Evolutionary conservation across 2,329 filamentous ascomycete species (phyloP).

Genomic region (Ophioceras dolichostomum): DNA sequence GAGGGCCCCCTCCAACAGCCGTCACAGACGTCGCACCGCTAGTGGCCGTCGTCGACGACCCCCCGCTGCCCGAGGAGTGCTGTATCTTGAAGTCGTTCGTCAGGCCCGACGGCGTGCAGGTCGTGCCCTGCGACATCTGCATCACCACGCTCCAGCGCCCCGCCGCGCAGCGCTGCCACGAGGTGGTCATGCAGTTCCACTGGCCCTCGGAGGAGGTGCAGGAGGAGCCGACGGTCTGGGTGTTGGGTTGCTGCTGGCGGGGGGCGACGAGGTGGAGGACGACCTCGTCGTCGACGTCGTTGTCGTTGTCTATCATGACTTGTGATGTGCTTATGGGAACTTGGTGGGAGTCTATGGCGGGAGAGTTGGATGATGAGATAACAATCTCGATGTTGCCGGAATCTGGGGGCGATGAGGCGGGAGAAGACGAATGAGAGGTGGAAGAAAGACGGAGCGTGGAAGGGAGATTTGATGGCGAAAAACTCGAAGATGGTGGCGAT

Average conservation of each 20-base stretch:
- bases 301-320: not conserved
- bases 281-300: not conserved
- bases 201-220: constrained; percentile 33
- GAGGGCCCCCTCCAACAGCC: not conserved
- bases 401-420: no score
- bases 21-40: not conserved
- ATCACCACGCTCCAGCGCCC: constrained; percentile 33
- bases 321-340: no score
- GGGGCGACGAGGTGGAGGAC: no score
- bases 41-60: not conserved
- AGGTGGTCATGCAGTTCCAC: constrained; percentile 39
- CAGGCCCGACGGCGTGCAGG: constrained; percentile 29
- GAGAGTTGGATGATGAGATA: no score
- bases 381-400: no score
- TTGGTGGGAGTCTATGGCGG: no score
- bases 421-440: no score
- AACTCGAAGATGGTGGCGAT: no score
- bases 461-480: no score
- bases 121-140: constrained; percentile 29
- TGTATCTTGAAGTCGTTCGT: constrained; percentile 20
- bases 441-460: no score
- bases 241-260: no score
- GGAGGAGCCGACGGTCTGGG: constrained; percentile 16
- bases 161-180: constrained; percentile 36
- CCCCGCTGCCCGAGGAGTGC: not conserved